Conservation (phyloP, 192 early-diverging fungal genomes). For the Chytriomyces confervae region DNA sequence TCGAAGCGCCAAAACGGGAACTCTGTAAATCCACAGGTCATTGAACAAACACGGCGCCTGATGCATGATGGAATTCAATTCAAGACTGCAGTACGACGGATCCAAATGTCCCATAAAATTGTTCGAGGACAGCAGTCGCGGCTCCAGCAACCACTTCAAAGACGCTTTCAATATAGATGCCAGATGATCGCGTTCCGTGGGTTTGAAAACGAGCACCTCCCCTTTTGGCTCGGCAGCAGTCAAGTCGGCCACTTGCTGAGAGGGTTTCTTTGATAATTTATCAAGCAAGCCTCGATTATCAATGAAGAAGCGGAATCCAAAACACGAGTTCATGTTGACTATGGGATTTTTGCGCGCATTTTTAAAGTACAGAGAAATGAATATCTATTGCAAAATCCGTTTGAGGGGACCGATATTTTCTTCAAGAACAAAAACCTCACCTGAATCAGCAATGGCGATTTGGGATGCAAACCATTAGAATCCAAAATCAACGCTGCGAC, state of each 20-base stretch:
- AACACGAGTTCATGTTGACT: constrained; percentile 25
- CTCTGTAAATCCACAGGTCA: constrained; percentile 11
- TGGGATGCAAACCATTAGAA: constrained; percentile 17
- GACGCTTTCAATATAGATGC: neutral
- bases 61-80: constrained; percentile 22
- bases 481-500: constrained; percentile 14
- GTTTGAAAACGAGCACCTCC: neutral
- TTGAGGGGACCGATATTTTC: too few relatives aligned
- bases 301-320: constrained; percentile 41
- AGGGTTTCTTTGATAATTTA: constrained; percentile 4
- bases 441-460: constrained; percentile 32
- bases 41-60: constrained; percentile 10
- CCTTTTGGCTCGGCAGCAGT: neutral
- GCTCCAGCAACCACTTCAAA: constrained; percentile 31
- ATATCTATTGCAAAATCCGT: constrained; percentile 23
- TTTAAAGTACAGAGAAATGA: constrained; percentile 50
- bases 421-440: constrained; percentile 13
- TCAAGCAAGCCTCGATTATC: constrained; percentile 28
- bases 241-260: neutral
- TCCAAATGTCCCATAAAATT: constrained; percentile 13
- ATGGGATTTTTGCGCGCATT: constrained; percentile 7
- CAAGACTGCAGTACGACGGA: constrained; percentile 6
- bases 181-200: neutral
- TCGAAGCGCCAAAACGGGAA: neutral
- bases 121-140: constrained; percentile 29